These are phyloP conservation scores for Eimeria acervulina DNA, from an alignment of 169 alveolate genomes.

Conservation along the genomic window DNA sequence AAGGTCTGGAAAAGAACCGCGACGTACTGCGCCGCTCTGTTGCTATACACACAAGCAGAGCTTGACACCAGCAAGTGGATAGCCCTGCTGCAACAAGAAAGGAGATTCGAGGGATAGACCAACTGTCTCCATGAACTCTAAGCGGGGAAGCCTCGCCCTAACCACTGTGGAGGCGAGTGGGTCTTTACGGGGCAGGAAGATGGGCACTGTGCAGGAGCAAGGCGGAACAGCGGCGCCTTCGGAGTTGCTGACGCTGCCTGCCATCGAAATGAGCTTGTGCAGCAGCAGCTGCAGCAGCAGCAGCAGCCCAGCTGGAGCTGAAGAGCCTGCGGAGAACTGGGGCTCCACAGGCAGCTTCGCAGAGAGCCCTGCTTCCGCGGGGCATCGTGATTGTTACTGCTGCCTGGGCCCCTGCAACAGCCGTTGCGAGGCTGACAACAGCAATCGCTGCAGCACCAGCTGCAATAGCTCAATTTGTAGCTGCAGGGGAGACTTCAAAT, in stretches of 20 bases:
- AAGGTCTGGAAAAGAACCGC: background rate
- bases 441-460: constrained; percentile 17
- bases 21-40: background rate
- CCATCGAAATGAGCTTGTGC: constrained; percentile 39
- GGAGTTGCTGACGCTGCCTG: constrained; percentile 58
- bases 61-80: background rate
- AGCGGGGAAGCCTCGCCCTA: constrained; percentile 27
- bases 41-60: background rate
- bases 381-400: constrained; percentile 29
- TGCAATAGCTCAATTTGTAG: background rate
- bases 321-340: constrained; percentile 66
- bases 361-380: constrained; percentile 43
- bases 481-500: constrained; percentile 27
- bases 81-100: background rate
- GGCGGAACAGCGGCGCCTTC: constrained; percentile 18
- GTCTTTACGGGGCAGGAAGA: constrained; percentile 9
- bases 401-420: constrained; percentile 39
- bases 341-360: background rate
- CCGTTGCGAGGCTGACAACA: constrained; percentile 13
- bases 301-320: constrained; percentile 51
- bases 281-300: constrained; percentile 75
- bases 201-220: constrained; percentile 22
- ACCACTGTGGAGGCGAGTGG: constrained; percentile 39
- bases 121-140: constrained; percentile 5
- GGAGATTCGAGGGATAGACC: background rate